phyloP scores from a whole-genome alignment of 176 grass and related monocot genomes.

The Elaeis guineensis region DNA sequence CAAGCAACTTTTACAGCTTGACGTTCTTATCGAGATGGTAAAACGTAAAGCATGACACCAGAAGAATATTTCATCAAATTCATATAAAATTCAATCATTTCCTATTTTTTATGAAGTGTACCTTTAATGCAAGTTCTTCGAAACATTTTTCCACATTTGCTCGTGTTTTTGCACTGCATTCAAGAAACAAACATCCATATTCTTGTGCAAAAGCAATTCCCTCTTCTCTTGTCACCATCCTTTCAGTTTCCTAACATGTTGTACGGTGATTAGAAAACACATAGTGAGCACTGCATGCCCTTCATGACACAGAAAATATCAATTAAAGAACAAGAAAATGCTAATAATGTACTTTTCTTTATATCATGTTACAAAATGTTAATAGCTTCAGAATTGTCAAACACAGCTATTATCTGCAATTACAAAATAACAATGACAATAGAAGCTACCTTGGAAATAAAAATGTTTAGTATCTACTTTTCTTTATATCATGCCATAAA shows the following conservation, averaged over 20 bases:
- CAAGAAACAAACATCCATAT: slow-evolving; percentile 73
- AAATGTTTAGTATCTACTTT: too few relatives aligned
- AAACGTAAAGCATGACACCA: not conserved
- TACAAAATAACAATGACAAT: too few relatives aligned
- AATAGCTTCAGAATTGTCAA: too few relatives aligned
- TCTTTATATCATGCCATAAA: not conserved
- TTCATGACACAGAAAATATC: not conserved
- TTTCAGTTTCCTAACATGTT: slow-evolving; percentile 48
- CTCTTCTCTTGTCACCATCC: slow-evolving; percentile 88
- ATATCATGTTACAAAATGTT: too few relatives aligned
- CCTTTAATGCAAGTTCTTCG: slow-evolving; percentile 89
- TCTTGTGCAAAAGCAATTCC: slow-evolving; percentile 76
- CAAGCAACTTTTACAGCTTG: too few relatives aligned
- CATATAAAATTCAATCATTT: slow-evolving; percentile 4
- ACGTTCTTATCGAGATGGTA: not conserved
- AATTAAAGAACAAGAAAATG: not conserved
- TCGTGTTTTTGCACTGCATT: slow-evolving; percentile 93
- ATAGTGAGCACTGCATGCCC: not conserved
- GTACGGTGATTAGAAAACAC: slow-evolving; percentile 7
- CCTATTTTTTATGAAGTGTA: slow-evolving; percentile 29
- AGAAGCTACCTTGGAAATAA: too few relatives aligned
- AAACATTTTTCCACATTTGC: slow-evolving; percentile 90
- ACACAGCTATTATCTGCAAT: too few relatives aligned
- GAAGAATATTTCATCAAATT: not conserved
- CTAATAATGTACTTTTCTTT: too few relatives aligned